Evolutionary conservation across 257 asterid genomes (phyloP).

Genomic region (Solanum megistacrolobum): DNA sequence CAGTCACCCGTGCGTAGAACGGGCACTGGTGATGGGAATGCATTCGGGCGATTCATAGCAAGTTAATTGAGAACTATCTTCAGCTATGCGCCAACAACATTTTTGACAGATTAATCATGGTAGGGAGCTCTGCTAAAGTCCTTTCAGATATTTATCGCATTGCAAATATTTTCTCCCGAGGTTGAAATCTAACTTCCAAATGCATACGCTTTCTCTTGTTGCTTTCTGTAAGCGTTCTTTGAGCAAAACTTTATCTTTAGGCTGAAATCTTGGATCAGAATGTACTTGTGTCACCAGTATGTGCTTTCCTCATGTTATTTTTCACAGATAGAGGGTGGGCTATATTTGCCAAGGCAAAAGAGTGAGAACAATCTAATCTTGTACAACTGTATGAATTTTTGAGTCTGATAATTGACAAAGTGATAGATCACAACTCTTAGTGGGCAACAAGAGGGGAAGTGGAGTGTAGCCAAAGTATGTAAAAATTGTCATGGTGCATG

Average conservation of each 20-base stretch:
- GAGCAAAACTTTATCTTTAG: not conserved
- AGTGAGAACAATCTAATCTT: not conserved
- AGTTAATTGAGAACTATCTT: not conserved
- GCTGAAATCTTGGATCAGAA: not conserved
- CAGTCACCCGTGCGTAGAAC: not conserved
- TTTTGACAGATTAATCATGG: not conserved
- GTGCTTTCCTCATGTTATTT: not conserved
- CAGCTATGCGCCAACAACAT: not conserved
- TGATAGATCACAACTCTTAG: not conserved
- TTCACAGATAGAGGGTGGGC: not conserved
- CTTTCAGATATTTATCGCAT: not conserved
- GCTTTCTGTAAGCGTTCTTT: not conserved
- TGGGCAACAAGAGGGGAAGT: not conserved
- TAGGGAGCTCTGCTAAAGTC: not conserved
- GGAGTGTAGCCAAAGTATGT: not conserved
- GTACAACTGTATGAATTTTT: not conserved
- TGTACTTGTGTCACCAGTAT: not conserved
- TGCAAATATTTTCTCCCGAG: not conserved
- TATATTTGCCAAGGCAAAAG: not conserved
- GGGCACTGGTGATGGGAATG: slow-evolving; percentile 38
- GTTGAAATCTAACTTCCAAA: not conserved
- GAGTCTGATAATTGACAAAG: not conserved
- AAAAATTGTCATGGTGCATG: no score
- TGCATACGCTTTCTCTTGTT: not conserved
- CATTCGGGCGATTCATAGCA: slow-evolving; percentile 66